A percentile compares a stretch with the other conserved stretches of the same genome.
Evolutionary conservation across 805 yeast genomes (phyloP).

Genomic region (Candida palmyrensis): DNA sequence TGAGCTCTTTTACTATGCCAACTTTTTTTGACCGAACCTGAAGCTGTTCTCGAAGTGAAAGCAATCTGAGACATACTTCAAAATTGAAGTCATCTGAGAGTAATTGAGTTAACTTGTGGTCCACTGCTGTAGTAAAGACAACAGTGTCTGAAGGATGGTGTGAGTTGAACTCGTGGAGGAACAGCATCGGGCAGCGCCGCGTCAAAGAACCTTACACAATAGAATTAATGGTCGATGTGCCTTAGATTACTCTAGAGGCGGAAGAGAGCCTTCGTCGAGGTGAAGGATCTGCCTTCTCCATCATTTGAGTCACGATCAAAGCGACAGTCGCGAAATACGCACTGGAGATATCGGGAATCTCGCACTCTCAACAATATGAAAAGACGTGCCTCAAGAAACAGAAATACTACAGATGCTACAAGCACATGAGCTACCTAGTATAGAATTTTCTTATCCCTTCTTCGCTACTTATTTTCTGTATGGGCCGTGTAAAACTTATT

Average conservation of each 20-base stretch:
- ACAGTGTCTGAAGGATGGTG: neutral
- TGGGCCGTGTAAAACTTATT: constrained; percentile 6
- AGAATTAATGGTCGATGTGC: too few relatives aligned
- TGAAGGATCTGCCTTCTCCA: too few relatives aligned
- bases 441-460: neutral
- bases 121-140: neutral
- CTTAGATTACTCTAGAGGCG: too few relatives aligned
- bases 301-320: too few relatives aligned
- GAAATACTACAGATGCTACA: neutral
- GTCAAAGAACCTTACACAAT: too few relatives aligned
- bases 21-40: constrained; percentile 29
- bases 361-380: too few relatives aligned
- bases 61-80: constrained; percentile 43
- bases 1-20: constrained; percentile 35
- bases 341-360: too few relatives aligned
- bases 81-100: constrained; percentile 37
- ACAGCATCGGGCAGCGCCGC: too few relatives aligned
- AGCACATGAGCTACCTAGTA: neutral
- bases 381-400: too few relatives aligned
- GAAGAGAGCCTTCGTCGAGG: too few relatives aligned
- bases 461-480: neutral
- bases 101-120: constrained; percentile 7
- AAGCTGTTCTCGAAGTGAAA: constrained; percentile 39
- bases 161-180: too few relatives aligned
- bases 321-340: too few relatives aligned